phyloP scores from a whole-genome alignment of 768 basidiomycete species.

The Collybiopsis confluens region DNA sequence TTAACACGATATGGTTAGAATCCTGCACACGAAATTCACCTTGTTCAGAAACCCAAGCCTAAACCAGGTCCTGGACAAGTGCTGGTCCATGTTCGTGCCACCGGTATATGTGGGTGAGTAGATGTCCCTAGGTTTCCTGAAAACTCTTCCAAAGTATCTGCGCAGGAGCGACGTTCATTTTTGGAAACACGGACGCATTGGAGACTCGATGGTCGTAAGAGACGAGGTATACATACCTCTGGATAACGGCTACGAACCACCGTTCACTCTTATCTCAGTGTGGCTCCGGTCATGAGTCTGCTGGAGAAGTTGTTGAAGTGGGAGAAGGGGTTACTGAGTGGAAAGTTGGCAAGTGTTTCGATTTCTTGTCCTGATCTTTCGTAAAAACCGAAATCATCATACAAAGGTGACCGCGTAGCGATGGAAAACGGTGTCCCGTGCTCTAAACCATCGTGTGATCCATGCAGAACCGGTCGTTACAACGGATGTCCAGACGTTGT shows the following conservation, averaged over 20 bases:
- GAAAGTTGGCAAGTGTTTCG: constrained; percentile 43
- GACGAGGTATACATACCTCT: constrained; percentile 43
- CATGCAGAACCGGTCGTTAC: constrained; percentile 60
- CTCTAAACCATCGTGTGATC: constrained; percentile 55
- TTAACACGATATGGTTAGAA: constrained; percentile 22
- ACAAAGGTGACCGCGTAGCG: constrained; percentile 58
- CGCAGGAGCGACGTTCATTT: constrained; percentile 69
- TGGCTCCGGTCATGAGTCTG: constrained; percentile 68
- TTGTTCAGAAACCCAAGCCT: constrained; percentile 60
- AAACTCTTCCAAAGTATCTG: background rate
- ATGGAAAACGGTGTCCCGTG: constrained; percentile 71
- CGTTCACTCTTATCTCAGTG: constrained; percentile 32
- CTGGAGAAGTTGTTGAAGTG: constrained; percentile 60
- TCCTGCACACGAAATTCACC: constrained; percentile 57
- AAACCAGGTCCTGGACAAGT: constrained; percentile 64
- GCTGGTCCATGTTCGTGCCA: constrained; percentile 60
- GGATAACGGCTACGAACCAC: background rate
- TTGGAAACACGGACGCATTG: constrained; percentile 67
- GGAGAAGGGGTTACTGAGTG: constrained; percentile 65
- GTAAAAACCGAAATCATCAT: background rate
- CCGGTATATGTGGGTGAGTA: constrained; percentile 65
- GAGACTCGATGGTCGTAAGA: constrained; percentile 66
- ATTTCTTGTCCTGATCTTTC: background rate
- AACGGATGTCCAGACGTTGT: constrained; percentile 58
- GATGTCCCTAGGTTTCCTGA: background rate